Base-by-base conservation (phyloP, 805 yeast species). In the Pichia gijzeniarum region DNA sequence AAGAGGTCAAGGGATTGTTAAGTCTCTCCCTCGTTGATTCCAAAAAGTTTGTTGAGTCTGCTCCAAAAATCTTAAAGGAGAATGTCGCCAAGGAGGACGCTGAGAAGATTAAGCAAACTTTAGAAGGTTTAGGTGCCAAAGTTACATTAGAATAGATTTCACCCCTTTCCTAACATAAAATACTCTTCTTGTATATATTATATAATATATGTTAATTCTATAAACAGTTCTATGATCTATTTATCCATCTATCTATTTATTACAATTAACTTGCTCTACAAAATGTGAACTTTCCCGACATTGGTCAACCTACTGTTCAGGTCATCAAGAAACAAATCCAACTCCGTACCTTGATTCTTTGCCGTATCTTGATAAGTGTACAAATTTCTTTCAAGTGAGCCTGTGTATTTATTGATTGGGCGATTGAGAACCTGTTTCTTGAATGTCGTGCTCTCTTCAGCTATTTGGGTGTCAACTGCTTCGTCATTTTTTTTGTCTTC, bases 71-170 rank as follows among this genome's bases (percentile, higher is more conserved):
- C 38, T 74, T 93, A 67, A 93, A 93, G 73, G 99, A 93, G 59
- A 88, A 89, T 59, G 89, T 93, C 50, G 83, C 95, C 51, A 93
- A 93, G 76, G 99, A 71, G 64, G 99, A 93, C 60, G 98, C 98
- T 55, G 97, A 91, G 61, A 89, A 90, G 77, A 84, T 93, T 65
- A 91, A 93, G 75, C 74, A 85, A 50, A 80, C 95, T 51, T 76
- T 93, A 63, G 99, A 93, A 73, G 93, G 80, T 44, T 77, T 91
- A 59, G 99, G 99, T 67, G 99, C 95, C 54, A 93, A 93, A 77
- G 77, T 93, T 61, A 57, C 79, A 48, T 73, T 93, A 64, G 99
- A 93, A 74, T 93, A 80, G 68, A 32, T 38, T n/a, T n/a, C n/a
- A n/a, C n/a, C n/a, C n/a, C n/a, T 5, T 35, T n/a, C 5, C 31